phyloP scores from a whole-genome alignment of 2,329 filamentous ascomycete genomes.

The Dothistroma pini region DNA sequence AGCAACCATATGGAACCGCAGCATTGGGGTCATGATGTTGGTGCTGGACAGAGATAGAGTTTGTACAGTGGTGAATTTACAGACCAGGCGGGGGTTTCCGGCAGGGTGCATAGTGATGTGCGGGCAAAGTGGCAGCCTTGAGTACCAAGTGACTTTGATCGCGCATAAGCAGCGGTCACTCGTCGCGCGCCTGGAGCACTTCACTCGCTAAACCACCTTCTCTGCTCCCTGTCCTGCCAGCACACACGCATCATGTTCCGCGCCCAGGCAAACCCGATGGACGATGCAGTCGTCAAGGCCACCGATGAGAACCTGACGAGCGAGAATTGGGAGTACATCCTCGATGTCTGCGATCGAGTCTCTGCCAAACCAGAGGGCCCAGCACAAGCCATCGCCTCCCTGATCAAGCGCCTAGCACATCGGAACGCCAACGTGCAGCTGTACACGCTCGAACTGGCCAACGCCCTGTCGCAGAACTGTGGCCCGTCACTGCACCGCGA shows the following conservation, averaged over 20 bases:
- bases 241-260: slow-evolving; percentile 13
- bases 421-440: slow-evolving; percentile 95
- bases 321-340: slow-evolving; percentile 68
- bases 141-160: not conserved
- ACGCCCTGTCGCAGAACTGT: slow-evolving; percentile 89
- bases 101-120: not conserved
- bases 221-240: slow-evolving; percentile 6
- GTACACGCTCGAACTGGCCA: slow-evolving; percentile 90
- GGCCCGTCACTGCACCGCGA: slow-evolving; percentile 83
- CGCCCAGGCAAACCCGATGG: slow-evolving; percentile 12
- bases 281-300: slow-evolving; percentile 57
- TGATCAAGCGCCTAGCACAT: slow-evolving; percentile 89
- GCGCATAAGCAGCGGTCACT: not conserved
- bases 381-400: slow-evolving; percentile 65
- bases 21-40: not conserved
- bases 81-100: not conserved
- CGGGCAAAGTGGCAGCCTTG: slow-evolving; percentile 1
- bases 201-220: not conserved
- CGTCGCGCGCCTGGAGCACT: not conserved
- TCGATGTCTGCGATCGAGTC: slow-evolving; percentile 44
- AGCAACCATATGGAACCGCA: not conserved
- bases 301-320: slow-evolving; percentile 98
- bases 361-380: slow-evolving; percentile 34
- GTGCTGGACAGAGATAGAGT: not conserved
- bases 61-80: not conserved